A percentile compares a stretch with the other conserved stretches of the same genome.
Conservation (phyloP, 2,329 filamentous ascomycete genomes). For the Colletotrichum scovillei region DNA sequence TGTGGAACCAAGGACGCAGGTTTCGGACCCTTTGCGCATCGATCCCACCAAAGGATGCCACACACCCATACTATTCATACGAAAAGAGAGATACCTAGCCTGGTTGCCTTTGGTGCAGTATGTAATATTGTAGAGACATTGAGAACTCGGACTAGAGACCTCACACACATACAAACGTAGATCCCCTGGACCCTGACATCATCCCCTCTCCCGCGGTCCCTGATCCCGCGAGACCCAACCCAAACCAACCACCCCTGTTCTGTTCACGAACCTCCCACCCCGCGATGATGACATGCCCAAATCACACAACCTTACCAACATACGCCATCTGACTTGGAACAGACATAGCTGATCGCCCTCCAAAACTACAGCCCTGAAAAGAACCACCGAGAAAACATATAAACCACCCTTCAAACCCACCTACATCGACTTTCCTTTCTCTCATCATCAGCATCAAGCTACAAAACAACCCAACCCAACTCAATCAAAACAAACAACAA, state of each 20-base stretch:
- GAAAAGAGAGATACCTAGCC: background rate
- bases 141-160: background rate
- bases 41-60: background rate
- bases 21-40: constrained; percentile 33
- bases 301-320: background rate
- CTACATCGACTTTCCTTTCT: background rate
- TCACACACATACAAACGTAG: background rate
- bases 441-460: constrained; percentile 27
- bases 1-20: constrained; percentile 23
- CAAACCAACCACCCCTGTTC: background rate
- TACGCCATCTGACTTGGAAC: background rate
- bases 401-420: constrained; percentile 21
- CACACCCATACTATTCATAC: background rate
- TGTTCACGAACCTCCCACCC: background rate
- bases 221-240: constrained; percentile 2
- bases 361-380: background rate
- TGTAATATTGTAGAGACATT: background rate
- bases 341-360: background rate
- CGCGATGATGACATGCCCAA: constrained; percentile 31
- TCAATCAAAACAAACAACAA: constrained; percentile 14
- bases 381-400: constrained; percentile 26
- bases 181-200: constrained; percentile 32
- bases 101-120: background rate
- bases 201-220: constrained; percentile 13
- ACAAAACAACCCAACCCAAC: constrained; percentile 6